phyloP scores from a whole-genome alignment of 805 yeast species.

The Barnettozyma californica region DNA sequence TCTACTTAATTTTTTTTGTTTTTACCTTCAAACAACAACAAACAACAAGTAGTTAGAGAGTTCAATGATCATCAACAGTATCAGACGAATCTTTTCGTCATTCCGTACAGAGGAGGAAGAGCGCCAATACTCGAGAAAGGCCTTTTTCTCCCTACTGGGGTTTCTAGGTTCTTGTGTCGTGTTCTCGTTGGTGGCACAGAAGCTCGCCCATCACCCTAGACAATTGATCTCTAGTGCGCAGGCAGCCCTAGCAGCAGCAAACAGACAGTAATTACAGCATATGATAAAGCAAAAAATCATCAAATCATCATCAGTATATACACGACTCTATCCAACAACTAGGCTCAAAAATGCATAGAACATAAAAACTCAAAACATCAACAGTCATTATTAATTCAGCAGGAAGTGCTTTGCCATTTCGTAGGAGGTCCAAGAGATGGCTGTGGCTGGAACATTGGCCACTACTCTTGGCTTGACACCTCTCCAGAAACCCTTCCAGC shows the following conservation, averaged over 20 bases:
- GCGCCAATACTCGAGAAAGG: constrained; percentile 65
- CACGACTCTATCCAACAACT: background rate
- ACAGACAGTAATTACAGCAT: constrained; percentile 6
- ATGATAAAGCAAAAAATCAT: background rate
- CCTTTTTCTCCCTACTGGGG: constrained; percentile 74
- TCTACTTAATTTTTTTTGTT: constrained; percentile 16
- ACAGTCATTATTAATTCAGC: constrained; percentile 8
- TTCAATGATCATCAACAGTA: constrained; percentile 63
- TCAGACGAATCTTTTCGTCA: constrained; percentile 73
- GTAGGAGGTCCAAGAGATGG: constrained; percentile 95
- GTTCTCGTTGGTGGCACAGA: constrained; percentile 76
- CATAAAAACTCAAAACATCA: background rate
- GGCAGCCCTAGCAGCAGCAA: constrained; percentile 20
- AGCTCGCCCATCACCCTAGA: constrained; percentile 25
- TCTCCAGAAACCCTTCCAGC: constrained; percentile 63
- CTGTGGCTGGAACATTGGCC: constrained; percentile 92
- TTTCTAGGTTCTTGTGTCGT: constrained; percentile 76
- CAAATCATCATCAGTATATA: constrained; percentile 1
- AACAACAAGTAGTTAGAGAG: background rate
- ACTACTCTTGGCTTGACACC: constrained; percentile 90
- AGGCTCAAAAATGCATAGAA: background rate
- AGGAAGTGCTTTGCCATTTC: constrained; percentile 80
- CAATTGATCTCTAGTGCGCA: constrained; percentile 22
- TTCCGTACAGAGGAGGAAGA: constrained; percentile 87
- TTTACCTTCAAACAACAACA: background rate